Conservation (phyloP, 345 rosid genomes). For the Citrus reticulata region DNA sequence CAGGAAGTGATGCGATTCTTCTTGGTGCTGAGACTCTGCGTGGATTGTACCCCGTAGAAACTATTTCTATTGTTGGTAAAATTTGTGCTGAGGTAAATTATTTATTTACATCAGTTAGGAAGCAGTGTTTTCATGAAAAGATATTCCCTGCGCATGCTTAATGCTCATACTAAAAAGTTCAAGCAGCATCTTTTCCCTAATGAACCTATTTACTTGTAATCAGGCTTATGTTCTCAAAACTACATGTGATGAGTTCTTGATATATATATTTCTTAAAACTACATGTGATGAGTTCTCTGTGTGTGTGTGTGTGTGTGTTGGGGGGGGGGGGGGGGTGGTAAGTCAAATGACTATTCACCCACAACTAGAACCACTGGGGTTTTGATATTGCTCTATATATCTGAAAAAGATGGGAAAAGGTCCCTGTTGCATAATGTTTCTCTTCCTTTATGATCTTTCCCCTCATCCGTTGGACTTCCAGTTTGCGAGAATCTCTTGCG, state of each 20-base stretch:
- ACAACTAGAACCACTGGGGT: too few species aligned
- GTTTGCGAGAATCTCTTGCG: neutral
- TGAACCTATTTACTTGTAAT: neutral
- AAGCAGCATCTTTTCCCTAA: neutral
- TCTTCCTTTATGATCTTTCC: neutral
- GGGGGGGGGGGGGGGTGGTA: too few species aligned
- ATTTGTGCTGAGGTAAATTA: slow-evolving; percentile 83
- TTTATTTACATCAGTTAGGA: neutral
- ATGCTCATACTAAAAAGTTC: neutral
- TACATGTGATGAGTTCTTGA: neutral
- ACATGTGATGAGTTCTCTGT: neutral
- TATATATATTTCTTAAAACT: neutral
- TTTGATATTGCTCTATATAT: neutral
- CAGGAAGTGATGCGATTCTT: slow-evolving; percentile 98
- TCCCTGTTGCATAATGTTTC: neutral
- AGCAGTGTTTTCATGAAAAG: neutral
- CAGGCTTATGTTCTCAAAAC: neutral
- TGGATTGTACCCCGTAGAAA: slow-evolving; percentile 87
- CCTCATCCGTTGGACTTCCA: neutral
- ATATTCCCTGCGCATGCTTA: neutral
- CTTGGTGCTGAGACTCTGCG: slow-evolving; percentile 98
- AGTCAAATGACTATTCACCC: neutral
- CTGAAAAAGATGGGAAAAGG: neutral
- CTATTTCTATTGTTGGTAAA: slow-evolving; percentile 82
- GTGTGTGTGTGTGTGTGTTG: neutral